Conservation (phyloP, 1,139 yeast genomes). For the Zygosaccharomyces sapae region DNA sequence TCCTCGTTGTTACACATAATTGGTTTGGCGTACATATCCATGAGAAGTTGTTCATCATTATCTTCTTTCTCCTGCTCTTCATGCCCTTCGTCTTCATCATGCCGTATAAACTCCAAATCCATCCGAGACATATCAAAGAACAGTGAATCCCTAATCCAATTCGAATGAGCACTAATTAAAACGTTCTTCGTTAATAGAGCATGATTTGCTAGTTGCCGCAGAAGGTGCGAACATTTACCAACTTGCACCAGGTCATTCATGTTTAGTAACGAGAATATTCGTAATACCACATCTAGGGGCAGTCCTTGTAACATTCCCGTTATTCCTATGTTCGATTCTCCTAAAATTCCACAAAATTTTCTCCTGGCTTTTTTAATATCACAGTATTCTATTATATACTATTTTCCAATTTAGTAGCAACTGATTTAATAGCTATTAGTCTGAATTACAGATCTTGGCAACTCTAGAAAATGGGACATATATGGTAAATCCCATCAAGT, state of each 20-base stretch:
- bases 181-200: slow-evolving; percentile 20
- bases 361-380: neutral
- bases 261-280: slow-evolving; percentile 25
- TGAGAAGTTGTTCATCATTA: slow-evolving; percentile 1
- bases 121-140: slow-evolving; percentile 1
- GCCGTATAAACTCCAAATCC: slow-evolving; percentile 1
- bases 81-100: neutral
- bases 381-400: neutral
- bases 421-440: slow-evolving; percentile 2
- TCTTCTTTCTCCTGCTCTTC: neutral
- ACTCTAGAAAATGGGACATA: neutral
- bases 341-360: slow-evolving; percentile 3
- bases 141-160: slow-evolving; percentile 1
- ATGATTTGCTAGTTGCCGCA: slow-evolving; percentile 28
- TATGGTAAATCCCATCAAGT: neutral
- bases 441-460: neutral
- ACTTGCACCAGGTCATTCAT: slow-evolving; percentile 26
- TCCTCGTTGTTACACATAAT: slow-evolving; percentile 11
- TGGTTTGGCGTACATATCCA: slow-evolving; percentile 5
- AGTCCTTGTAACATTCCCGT: slow-evolving; percentile 18
- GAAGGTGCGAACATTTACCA: slow-evolving; percentile 24
- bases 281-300: slow-evolving; percentile 28
- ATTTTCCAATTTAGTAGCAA: slow-evolving; percentile 2
- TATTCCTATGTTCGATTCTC: neutral
- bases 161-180: slow-evolving; percentile 6